Evolutionary conservation across 192 early-diverging fungal species (phyloP).

Genomic region (Podochytrium sp.): DNA sequence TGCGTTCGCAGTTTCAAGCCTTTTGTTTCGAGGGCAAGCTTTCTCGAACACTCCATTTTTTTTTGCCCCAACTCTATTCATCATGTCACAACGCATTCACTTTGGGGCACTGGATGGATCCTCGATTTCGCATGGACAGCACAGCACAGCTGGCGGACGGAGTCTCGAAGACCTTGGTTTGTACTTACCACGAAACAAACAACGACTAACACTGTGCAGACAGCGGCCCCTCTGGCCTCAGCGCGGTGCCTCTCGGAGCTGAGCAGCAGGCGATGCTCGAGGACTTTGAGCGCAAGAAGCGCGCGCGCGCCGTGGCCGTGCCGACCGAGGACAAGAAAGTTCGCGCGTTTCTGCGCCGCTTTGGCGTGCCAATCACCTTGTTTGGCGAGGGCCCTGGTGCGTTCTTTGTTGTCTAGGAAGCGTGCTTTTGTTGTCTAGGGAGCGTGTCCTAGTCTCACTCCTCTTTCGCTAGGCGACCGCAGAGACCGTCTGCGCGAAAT

Average conservation of each 20-base stretch:
- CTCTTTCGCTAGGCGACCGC: slow-evolving; percentile 80
- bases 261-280: slow-evolving; percentile 56
- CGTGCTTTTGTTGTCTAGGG: neutral
- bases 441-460: too few relatives aligned
- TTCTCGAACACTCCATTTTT: too few relatives aligned
- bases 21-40: too few relatives aligned
- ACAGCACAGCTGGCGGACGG: neutral
- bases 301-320: slow-evolving; percentile 79
- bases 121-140: neutral
- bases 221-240: neutral
- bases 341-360: slow-evolving; percentile 70
- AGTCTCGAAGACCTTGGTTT: neutral
- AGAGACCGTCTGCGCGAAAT: slow-evolving; percentile 79
- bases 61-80: neutral
- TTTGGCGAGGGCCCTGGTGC: slow-evolving; percentile 89
- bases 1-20: too few relatives aligned
- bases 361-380: slow-evolving; percentile 84
- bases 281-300: slow-evolving; percentile 63
- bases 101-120: neutral
- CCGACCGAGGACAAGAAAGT: slow-evolving; percentile 90
- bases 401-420: neutral
- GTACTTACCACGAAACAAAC: neutral
- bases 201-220: neutral
- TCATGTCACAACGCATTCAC: neutral
- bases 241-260: neutral